Conservation (phyloP, 2,329 filamentous ascomycete genomes). For the Fusarium albidum region DNA sequence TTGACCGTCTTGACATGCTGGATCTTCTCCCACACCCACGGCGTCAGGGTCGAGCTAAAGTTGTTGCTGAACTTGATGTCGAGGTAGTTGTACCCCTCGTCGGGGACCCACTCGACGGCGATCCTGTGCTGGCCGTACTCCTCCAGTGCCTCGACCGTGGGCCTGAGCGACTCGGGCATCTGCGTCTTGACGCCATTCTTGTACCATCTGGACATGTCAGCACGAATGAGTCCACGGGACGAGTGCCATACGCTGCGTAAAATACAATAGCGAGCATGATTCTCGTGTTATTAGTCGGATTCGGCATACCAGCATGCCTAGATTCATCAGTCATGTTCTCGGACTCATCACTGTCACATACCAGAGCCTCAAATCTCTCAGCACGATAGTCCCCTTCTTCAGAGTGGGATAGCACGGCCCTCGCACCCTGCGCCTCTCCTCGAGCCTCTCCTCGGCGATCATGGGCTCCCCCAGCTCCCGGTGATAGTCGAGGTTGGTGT, state of each 20-base stretch:
- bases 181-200: conserved; percentile 19
- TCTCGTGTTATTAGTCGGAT: neutral
- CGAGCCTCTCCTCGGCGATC: conserved; percentile 8
- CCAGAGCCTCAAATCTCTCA: neutral
- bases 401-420: neutral
- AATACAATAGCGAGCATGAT: conserved; percentile 36
- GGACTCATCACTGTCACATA: neutral
- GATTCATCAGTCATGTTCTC: neutral
- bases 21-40: conserved; percentile 29
- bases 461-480: conserved; percentile 8
- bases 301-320: neutral
- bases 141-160: conserved; percentile 11
- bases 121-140: conserved; percentile 20
- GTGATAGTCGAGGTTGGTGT: conserved; percentile 9
- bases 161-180: conserved; percentile 19
- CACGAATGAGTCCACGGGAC: no score
- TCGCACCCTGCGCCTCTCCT: conserved; percentile 3
- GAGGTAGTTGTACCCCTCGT: conserved; percentile 30
- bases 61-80: conserved; percentile 39
- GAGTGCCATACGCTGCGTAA: conserved; percentile 12
- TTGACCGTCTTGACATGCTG: conserved; percentile 17
- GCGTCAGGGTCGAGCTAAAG: conserved; percentile 35
- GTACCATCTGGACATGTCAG: conserved; percentile 22
- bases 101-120: conserved; percentile 30
- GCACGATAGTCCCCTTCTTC: neutral